A percentile compares a stretch with the other conserved stretches of the same genome.
phyloP scores from a whole-genome alignment of 2,329 filamentous ascomycete genomes.

The Neodidymelliopsis sp. region DNA sequence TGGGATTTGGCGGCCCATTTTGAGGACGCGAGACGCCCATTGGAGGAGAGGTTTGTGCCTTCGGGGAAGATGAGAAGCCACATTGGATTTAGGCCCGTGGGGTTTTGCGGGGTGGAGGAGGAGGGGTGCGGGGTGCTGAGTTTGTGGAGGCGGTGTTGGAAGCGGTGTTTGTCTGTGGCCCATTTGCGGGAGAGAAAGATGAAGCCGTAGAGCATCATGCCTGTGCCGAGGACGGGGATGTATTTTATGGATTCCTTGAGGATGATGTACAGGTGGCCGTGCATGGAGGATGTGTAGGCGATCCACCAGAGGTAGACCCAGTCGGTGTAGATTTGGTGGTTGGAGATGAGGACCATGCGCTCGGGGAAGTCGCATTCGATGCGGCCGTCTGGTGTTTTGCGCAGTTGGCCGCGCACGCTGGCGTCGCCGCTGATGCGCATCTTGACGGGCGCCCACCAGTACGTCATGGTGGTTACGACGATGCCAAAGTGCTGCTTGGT shows the following conservation, averaged over 20 bases:
- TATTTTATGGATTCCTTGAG: constrained; percentile 86
- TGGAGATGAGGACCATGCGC: constrained; percentile 81
- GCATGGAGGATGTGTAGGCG: constrained; percentile 78
- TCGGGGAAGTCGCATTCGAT: constrained; percentile 81
- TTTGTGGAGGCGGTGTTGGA: constrained; percentile 77
- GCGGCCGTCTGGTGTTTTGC: constrained; percentile 71
- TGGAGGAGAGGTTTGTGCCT: constrained; percentile 81
- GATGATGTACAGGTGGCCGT: constrained; percentile 89
- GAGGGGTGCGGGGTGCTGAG: constrained; percentile 62
- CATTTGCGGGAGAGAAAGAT: constrained; percentile 95
- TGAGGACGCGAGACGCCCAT: constrained; percentile 73
- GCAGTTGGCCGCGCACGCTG: constrained; percentile 77
- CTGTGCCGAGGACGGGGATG: constrained; percentile 80
- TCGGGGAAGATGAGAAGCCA: constrained; percentile 90
- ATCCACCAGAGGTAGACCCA: constrained; percentile 97
- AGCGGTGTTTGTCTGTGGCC: constrained; percentile 76
- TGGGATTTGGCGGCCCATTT: constrained; percentile 79
- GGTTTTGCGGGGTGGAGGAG: constrained; percentile 45
- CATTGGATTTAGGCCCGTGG: constrained; percentile 74
- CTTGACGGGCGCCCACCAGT: constrained; percentile 82
- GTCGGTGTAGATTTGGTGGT: constrained; percentile 91
- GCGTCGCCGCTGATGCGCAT: constrained; percentile 84
- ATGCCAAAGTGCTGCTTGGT: constrained; percentile 87
- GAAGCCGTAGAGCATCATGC: constrained; percentile 88
- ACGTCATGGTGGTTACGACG: constrained; percentile 77